Conservation (phyloP, 208 protist species). For the Endotrypanum monterogeii region DNA sequence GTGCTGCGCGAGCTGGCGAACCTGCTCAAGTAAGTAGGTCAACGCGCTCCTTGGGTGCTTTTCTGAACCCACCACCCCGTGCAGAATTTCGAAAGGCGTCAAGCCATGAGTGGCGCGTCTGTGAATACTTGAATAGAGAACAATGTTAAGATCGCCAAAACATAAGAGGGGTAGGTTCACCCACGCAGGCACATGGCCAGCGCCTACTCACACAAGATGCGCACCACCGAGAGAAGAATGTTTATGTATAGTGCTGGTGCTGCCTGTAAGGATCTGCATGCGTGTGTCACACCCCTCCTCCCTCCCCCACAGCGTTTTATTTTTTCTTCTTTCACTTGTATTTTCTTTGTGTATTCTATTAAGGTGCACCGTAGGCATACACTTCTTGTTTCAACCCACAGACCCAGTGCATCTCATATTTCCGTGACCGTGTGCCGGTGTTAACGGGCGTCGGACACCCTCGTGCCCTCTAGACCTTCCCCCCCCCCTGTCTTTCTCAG, state of each 20-base stretch:
- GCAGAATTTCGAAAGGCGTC: neutral
- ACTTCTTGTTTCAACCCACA: neutral
- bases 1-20: conserved; percentile 56
- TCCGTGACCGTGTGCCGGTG: neutral
- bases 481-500: neutral
- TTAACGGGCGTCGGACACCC: neutral
- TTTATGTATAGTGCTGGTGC: neutral
- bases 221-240: too few species aligned
- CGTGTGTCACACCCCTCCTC: neutral
- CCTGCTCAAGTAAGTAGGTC: conserved; percentile 32
- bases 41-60: neutral
- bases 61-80: too few species aligned
- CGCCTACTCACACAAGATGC: neutral
- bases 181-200: neutral
- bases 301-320: neutral
- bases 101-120: neutral
- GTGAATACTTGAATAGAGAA: neutral
- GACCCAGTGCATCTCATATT: neutral
- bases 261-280: neutral
- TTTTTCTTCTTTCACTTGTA: neutral
- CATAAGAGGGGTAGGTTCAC: neutral
- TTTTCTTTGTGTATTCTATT: neutral
- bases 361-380: neutral
- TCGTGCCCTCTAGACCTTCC: neutral
- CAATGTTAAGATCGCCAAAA: neutral